Base-by-base conservation (phyloP, 202 grass and related monocot genomes). In the Bolboschoenoplectus hybrid region DNA sequence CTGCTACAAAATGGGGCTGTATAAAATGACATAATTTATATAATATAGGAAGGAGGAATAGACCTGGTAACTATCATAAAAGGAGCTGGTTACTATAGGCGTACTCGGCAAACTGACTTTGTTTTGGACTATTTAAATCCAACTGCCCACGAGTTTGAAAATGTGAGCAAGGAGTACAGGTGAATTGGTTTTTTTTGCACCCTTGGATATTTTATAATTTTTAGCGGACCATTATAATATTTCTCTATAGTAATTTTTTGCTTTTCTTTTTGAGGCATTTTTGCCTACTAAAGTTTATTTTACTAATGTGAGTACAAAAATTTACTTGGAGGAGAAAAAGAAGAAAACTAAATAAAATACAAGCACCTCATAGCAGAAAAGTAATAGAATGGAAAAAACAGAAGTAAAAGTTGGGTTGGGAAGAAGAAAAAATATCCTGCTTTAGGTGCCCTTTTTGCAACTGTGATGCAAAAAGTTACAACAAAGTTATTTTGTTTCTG, bases 11-110 rank as follows among this genome's bases (percentile, higher is more conserved):
- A 46, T 81, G 14, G 0, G 36, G 34, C n/a, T 4, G 43, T 49
- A 19, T 12, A 70, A 43, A 16, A 43, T 45, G 51, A 14, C 36
- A 35, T 84, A 52, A 17, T 32, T 69, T 65, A 87, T 44, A 19
- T 74, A 41, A 84, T 79, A 50, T 51, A 98, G 95, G 95, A 98
- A 94, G 85, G 74, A 81, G 89, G 86, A 41, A 88, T 98, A 12
- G 89, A 98, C 84, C 79, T 98, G 11, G 79, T 89, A 2, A 95
- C 91, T 35, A 75, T 85, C 43, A 89, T 98, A 52, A 98, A 92
- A 85, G 95, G 95, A 69, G 89, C 91, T 67, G 88, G 91, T 85
- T 91, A 86, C 79, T 98, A 95, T 79, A 91, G 95, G 47, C 93
- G 93, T 84, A 89, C 91, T 51, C 78, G 38, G 49, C 86, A 91